These are phyloP conservation scores for Abrus precatorius DNA, from an alignment of 306 rosid genomes.

Conservation along the genomic window DNA sequence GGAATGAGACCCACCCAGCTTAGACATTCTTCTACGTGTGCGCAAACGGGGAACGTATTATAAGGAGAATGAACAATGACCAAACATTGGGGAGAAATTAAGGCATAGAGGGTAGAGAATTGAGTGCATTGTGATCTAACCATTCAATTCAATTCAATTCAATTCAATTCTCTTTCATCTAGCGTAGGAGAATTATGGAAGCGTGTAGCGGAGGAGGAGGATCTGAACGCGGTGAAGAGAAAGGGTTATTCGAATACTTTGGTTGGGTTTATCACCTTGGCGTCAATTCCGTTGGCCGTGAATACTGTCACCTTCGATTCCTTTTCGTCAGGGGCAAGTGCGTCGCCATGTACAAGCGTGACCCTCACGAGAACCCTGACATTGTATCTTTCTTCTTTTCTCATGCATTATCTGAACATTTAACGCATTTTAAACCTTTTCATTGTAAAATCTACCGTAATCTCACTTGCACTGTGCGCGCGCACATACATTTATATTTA, in stretches of 20 bases:
- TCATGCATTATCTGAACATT: not conserved
- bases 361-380: constrained; percentile 81
- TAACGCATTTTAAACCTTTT: too few species aligned
- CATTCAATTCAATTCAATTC: not conserved
- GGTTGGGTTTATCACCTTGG: constrained; percentile 96
- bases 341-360: constrained; percentile 85
- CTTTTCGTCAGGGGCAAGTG: constrained; percentile 77
- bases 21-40: constrained; percentile 11
- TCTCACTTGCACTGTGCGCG: not conserved
- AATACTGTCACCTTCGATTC: constrained; percentile 79
- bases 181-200: constrained; percentile 5
- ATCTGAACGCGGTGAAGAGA: constrained; percentile 55
- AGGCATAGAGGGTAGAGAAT: not conserved
- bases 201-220: constrained; percentile 17
- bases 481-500: too few species aligned
- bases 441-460: not conserved
- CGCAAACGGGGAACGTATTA: constrained; percentile 32
- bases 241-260: constrained; percentile 63
- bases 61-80: not conserved
- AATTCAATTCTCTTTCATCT: not conserved
- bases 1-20: constrained; percentile 3
- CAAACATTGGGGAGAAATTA: constrained; percentile 33
- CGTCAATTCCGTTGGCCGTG: constrained; percentile 82
- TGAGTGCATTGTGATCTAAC: not conserved
- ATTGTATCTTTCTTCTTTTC: constrained; percentile 59